Evolutionary conservation across 805 yeast genomes (phyloP), one percentile per base, ranked within the genome.

Genomic region (Hanseniaspora pseudoguilliermondii): DNA sequence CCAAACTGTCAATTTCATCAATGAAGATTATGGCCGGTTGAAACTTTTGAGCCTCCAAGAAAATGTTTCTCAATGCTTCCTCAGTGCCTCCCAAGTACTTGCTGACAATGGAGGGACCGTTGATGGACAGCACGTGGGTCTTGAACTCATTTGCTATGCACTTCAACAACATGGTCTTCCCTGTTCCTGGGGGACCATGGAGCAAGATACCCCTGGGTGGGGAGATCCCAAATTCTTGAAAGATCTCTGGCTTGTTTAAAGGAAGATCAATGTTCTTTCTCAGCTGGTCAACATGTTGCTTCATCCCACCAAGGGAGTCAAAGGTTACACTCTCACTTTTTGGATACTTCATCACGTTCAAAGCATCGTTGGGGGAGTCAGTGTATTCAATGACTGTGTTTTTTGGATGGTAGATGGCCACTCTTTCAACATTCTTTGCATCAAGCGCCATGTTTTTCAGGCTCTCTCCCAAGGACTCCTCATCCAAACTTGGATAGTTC

Each of bases 121-220:
- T 85, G 25, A 93, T 83, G 2, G 85, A 82, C 47, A 93, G 73
- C 0, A 91, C 81, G 67, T 91, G 98, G 0, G 95, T 95, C 59
- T 83, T 77, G 1, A 78, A 73, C 57, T 84, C 91, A 59, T 80
- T 75, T 0, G 96, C 95, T 10, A 91, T 81, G 29, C 95, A 84
- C 55, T 86, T 77, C 39, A 93, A 73, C 8, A 93, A 74, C 87
- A 90, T 80, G 0, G 97, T 86, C 66, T 91, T 91, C 52, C 98
- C 98, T 0, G 97, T 91, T 3, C 98, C 98, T 2, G 97, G 93
- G 2, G 97, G 95, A 0, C 98, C 98, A 70, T 91, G 95, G 13
- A 91, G 69, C 16, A 91, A 71, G n/a, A 91, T 81, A 38, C 98
- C 98, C 57, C 96, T 74, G 15, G 96, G 96, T 9, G 98, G 97